Evolutionary conservation across 345 rosid genomes (phyloP).

Genomic region (Hibiscus trionum): DNA sequence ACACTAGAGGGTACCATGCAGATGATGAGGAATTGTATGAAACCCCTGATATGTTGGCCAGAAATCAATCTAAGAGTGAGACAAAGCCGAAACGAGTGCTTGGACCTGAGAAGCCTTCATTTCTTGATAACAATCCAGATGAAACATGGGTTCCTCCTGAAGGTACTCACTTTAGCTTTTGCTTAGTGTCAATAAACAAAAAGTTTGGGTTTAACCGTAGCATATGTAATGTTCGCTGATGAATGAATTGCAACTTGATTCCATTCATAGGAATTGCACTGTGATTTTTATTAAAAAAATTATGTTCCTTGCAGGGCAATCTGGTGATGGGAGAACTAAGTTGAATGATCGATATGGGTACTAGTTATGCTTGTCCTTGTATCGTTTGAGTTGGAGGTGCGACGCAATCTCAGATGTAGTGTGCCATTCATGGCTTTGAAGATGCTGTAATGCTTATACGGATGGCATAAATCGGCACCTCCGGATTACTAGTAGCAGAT

Average conservation of each 20-base stretch:
- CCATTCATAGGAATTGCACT: neutral
- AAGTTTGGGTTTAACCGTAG: neutral
- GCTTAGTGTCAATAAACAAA: neutral
- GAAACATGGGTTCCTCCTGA: conserved; percentile 87
- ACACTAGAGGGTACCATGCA: conserved; percentile 53
- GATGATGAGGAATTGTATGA: conserved; percentile 36
- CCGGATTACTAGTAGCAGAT: neutral
- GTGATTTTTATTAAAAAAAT: neutral
- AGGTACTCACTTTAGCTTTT: conserved; percentile 36
- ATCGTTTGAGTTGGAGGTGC: neutral
- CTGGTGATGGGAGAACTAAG: conserved; percentile 88
- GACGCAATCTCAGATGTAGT: neutral
- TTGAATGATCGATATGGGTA: conserved; percentile 82
- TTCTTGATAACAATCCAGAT: conserved; percentile 37
- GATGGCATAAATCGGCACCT: neutral
- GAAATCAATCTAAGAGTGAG: conserved; percentile 24
- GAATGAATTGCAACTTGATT: neutral
- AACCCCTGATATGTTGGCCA: conserved; percentile 23
- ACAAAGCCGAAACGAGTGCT: conserved; percentile 50
- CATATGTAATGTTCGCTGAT: neutral
- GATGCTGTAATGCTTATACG: neutral
- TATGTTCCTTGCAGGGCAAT: conserved; percentile 62
- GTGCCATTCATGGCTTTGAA: neutral
- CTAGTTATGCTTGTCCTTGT: conserved; percentile 15
- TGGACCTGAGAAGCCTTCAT: conserved; percentile 80